These are phyloP conservation scores for Dictyostelium intermedium DNA, from an alignment of 78 protist species.

Conservation along the genomic window DNA sequence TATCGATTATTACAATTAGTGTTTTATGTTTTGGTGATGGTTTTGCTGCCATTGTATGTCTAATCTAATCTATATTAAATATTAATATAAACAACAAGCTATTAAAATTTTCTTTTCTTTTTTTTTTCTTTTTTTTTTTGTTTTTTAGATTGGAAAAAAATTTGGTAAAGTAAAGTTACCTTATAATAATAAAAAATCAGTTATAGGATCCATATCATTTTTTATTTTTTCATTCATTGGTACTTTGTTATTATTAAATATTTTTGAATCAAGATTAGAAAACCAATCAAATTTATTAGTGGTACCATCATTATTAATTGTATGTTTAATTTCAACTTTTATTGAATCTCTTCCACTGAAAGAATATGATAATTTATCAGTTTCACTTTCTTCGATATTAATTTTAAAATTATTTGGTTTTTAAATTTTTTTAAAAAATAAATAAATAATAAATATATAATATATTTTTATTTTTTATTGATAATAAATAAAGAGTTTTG, in stretches of 20 bases:
- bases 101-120: no score
- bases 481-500: neutral
- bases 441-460: neutral
- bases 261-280: neutral
- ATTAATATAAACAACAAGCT: no score
- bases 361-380: conserved; percentile 71
- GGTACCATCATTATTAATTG: neutral
- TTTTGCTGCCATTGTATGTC: no score
- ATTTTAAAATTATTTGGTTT: conserved; percentile 5
- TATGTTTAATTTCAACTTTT: neutral
- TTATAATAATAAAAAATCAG: conserved; percentile 12
- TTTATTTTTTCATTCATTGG: conserved; percentile 19
- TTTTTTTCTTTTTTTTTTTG: no score
- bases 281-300: neutral
- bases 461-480: neutral
- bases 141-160: neutral
- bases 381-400: neutral
- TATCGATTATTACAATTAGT: conserved; percentile 39
- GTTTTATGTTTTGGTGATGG: conserved; percentile 79
- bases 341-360: conserved; percentile 70
- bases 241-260: neutral
- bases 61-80: no score
- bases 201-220: conserved; percentile 34
- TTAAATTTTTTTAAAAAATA: neutral
- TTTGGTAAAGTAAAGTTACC: conserved; percentile 27